Percentiles rank a stretch among this genome's conserved stretches.
phyloP scores from a whole-genome alignment of 2,329 filamentous ascomycete species.

The Pestalotiopsis sp. region DNA sequence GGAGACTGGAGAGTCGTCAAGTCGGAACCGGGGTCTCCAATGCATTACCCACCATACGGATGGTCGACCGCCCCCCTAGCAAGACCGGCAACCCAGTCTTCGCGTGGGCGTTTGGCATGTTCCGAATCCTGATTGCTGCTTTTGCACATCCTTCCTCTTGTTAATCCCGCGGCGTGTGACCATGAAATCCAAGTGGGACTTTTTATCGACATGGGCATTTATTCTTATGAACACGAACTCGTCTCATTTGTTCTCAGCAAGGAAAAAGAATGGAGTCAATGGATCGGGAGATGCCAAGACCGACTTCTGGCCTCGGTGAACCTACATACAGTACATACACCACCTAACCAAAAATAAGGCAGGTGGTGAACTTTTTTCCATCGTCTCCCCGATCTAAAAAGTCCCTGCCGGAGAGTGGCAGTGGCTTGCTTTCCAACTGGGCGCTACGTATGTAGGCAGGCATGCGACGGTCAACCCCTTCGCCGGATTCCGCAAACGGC shows the following conservation, averaged over 20 bases:
- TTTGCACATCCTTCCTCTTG: background rate
- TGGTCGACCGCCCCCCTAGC: background rate
- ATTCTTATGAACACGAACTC: background rate
- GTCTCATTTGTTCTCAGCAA: background rate
- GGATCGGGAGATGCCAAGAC: background rate
- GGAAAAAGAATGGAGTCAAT: background rate
- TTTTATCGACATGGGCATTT: background rate
- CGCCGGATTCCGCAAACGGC: constrained; percentile 1
- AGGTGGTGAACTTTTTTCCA: background rate
- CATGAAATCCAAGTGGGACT: background rate
- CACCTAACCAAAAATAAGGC: background rate
- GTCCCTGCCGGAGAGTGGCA: background rate
- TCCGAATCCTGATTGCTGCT: background rate
- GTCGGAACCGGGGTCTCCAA: background rate
- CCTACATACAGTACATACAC: background rate
- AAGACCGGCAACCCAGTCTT: background rate
- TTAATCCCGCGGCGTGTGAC: background rate
- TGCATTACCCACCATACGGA: background rate
- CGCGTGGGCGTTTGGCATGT: background rate
- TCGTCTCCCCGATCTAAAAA: background rate
- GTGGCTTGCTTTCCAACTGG: background rate
- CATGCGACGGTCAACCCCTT: background rate
- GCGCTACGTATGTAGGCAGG: background rate
- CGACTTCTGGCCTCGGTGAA: background rate
- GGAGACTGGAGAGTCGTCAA: background rate